These are phyloP conservation scores for Cercophora scortea DNA, from an alignment of 495 filamentous ascomycete species.

Conservation along the genomic window DNA sequence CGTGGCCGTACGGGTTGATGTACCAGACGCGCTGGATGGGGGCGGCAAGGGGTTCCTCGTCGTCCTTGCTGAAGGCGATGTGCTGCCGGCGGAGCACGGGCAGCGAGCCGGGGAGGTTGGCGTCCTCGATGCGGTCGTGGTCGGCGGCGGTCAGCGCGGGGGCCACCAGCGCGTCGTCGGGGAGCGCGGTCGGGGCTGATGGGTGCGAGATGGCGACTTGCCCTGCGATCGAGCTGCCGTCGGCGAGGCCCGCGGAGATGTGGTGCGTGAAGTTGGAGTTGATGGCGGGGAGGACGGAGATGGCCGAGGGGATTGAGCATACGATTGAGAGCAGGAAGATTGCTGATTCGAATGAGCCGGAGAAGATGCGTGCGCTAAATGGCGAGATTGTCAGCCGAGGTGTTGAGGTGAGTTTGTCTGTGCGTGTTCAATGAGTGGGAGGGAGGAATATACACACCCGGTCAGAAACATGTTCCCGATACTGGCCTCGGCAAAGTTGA, in stretches of 20 bases:
- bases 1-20: conserved; percentile 91
- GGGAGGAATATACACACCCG: conserved; percentile 25
- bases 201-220: conserved; percentile 93
- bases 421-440: too few species aligned
- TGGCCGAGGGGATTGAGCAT: conserved; percentile 64
- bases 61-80: conserved; percentile 68
- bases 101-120: conserved; percentile 78
- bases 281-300: conserved; percentile 79
- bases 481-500: conserved; percentile 81
- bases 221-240: conserved; percentile 76
- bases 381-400: too few species aligned
- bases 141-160: conserved; percentile 13
- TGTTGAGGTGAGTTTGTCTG: too few species aligned
- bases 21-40: conserved; percentile 86
- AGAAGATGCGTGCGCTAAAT: conserved; percentile 62
- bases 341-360: conserved; percentile 71
- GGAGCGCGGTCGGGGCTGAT: conserved; percentile 44
- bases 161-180: conserved; percentile 27
- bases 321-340: conserved; percentile 79
- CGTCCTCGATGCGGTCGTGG: conserved; percentile 57
- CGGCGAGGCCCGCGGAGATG: conserved; percentile 71
- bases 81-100: conserved; percentile 71
- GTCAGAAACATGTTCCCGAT: conserved; percentile 95
- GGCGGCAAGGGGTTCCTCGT: conserved; percentile 57
- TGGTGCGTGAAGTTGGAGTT: conserved; percentile 92